Base-by-base conservation (phyloP, 164 flowering plant species). In the Litsea cubeba region DNA sequence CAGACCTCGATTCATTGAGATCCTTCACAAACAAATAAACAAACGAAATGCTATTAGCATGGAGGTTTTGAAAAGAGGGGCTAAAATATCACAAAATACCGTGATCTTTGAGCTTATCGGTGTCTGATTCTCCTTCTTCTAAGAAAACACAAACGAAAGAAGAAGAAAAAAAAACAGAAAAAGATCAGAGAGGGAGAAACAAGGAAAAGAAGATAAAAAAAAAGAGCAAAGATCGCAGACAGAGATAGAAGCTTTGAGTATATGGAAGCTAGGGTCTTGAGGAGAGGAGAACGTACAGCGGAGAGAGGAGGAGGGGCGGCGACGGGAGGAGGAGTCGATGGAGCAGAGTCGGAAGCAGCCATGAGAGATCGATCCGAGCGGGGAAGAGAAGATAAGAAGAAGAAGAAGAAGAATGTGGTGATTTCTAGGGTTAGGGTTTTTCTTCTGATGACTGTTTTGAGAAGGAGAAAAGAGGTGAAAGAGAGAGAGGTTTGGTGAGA, bases 1-100 rank as follows among this genome's bases (percentile, higher is more conserved):
- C 95, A 2, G 88, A 72, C 76, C 95, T 85, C 3, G 98, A 89
- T 75, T 91, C 95, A 78, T 75, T 87, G 76, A 91, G 75, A 82
- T 90, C 97, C 97, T 92, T 79, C 64, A 74, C 32, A 65, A 40
- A 17, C 11, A 65, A 35, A 68, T 32, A 50, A 22, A 63, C 7
- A 12, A 58, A 35, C 12, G 14, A 2, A 12, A 35, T 20, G 6
- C 12, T 32, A 24, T 23, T 5, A 23, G 17, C 18, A 23, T 20
- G 8, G 17, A 2, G 11, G n/a, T 12, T 40, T 12, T 12, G 24
- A 69, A 14, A 68, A 11, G 8, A 12, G 18, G 81, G 50, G 88
- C 23, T 23, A 50, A 50, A 50, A 70, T 18, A 20, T 14, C 23
- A 4, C 12, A 71, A 6, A 14, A 12, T 73, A 73, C 75, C 62